Conservation (phyloP, 2,329 filamentous ascomycete species). For the Colletotrichum chrysophilum region DNA sequence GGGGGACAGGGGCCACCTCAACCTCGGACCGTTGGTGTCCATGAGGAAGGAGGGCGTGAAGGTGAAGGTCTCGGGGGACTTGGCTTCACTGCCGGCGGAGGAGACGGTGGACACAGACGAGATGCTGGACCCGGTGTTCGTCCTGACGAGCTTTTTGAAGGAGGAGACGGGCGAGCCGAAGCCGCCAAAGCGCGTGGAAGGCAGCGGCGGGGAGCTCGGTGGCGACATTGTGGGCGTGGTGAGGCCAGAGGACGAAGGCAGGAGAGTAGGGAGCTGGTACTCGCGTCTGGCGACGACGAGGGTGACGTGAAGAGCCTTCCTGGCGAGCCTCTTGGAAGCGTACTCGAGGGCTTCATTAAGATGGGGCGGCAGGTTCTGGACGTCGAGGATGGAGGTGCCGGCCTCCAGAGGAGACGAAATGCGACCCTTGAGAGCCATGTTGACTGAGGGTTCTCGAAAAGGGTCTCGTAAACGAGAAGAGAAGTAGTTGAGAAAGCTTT, state of each 20-base stretch:
- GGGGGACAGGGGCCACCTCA: constrained; percentile 40
- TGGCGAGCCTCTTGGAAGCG: constrained; percentile 58
- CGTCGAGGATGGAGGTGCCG: constrained; percentile 63
- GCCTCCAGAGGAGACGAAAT: constrained; percentile 71
- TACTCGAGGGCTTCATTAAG: constrained; percentile 63
- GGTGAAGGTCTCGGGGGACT: constrained; percentile 35
- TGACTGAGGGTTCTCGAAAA: background rate
- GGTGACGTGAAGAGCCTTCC: constrained; percentile 60
- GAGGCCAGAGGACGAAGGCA: constrained; percentile 28
- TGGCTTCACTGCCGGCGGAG: constrained; percentile 24
- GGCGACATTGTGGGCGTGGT: constrained; percentile 34
- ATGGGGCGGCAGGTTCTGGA: constrained; percentile 60
- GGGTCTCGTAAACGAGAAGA: background rate
- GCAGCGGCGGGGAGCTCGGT: constrained; percentile 22
- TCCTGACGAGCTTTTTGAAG: constrained; percentile 44
- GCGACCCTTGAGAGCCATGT: constrained; percentile 56
- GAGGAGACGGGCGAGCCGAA: constrained; percentile 33
- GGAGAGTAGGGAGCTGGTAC: constrained; percentile 54
- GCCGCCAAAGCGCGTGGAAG: constrained; percentile 28
- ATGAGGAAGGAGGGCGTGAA: constrained; percentile 34
- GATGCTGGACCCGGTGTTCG: constrained; percentile 37
- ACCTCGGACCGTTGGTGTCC: constrained; percentile 30
- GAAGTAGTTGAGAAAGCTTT: background rate
- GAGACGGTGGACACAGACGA: constrained; percentile 16
- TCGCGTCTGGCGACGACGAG: constrained; percentile 63